Evolutionary conservation across 1,284 basidiomycete genomes (phyloP).

Genomic region (Melampsora allii-populina): DNA sequence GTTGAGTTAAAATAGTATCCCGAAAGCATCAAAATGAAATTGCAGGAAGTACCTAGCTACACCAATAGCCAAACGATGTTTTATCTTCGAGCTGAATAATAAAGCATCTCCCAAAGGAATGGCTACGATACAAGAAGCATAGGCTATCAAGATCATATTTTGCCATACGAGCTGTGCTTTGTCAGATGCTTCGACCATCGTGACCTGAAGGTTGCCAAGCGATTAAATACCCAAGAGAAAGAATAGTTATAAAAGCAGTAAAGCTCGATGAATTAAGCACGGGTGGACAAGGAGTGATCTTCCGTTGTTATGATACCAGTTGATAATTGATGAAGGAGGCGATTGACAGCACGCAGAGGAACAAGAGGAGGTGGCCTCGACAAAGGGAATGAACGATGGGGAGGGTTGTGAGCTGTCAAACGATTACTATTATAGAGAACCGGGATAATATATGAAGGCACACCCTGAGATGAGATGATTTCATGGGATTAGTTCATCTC

Average conservation of each 20-base stretch:
- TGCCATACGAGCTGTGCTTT: constrained; percentile 42
- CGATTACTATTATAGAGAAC: not conserved
- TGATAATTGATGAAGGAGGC: not conserved
- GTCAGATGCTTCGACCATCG: constrained; percentile 28
- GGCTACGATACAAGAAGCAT: constrained; percentile 39
- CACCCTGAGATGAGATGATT: not conserved
- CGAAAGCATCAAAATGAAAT: not conserved
- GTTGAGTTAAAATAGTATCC: not conserved
- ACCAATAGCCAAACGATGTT: constrained; percentile 40
- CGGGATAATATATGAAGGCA: not conserved
- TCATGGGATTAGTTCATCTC: not conserved
- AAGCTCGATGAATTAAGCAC: not conserved
- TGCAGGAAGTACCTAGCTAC: constrained; percentile 29
- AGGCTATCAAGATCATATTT: constrained; percentile 33
- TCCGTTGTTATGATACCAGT: not conserved
- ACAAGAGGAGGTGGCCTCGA: not conserved
- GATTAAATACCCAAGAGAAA: not conserved
- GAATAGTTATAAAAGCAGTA: not conserved
- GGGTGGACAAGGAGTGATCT: not conserved
- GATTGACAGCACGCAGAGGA: not conserved
- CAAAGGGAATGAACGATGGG: not conserved
- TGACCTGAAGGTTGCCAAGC: not conserved
- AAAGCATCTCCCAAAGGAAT: constrained; percentile 44
- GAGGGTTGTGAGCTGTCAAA: not conserved
- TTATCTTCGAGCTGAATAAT: constrained; percentile 40